A percentile compares a stretch with the other conserved stretches of the same genome.
Evolutionary conservation across 2,329 filamentous ascomycete species (phyloP).

Genomic region (Exutisphaerella laricina): DNA sequence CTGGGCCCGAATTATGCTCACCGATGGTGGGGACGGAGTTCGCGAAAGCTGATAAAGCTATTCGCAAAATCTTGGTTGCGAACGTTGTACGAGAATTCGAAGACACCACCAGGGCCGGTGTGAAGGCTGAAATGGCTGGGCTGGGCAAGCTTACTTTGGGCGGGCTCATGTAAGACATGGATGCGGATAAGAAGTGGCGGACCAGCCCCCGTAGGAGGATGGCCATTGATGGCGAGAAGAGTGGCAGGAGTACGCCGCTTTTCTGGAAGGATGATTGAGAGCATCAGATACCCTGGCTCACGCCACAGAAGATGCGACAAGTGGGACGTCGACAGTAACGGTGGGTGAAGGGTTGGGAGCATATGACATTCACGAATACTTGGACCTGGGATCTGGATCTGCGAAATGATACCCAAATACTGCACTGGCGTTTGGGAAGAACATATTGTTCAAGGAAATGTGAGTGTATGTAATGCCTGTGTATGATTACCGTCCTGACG

Average conservation of each 20-base stretch:
- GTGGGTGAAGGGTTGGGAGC: neutral
- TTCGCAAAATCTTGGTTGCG: conserved; percentile 84
- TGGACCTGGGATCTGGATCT: neutral
- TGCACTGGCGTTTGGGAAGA: neutral
- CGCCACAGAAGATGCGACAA: neutral
- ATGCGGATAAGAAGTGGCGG: neutral
- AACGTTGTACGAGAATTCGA: conserved; percentile 90
- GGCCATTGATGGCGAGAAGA: neutral
- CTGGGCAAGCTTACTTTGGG: conserved; percentile 86
- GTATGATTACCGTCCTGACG: too few relatives aligned
- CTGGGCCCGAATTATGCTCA: conserved; percentile 67
- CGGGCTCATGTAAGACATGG: conserved; percentile 60
- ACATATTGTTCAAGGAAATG: too few relatives aligned
- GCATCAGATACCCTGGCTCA: neutral
- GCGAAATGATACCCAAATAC: neutral
- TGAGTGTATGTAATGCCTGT: too few relatives aligned
- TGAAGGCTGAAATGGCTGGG: conserved; percentile 75
- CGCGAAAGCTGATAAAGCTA: conserved; percentile 75
- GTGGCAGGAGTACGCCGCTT: neutral
- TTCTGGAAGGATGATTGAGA: neutral
- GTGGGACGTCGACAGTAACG: neutral
- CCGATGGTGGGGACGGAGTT: conserved; percentile 71
- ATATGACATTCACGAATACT: neutral
- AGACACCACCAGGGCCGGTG: conserved; percentile 68
- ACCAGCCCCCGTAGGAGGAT: neutral